Conservation (phyloP, 129 eudicot species). For the Lactuca saligna region DNA sequence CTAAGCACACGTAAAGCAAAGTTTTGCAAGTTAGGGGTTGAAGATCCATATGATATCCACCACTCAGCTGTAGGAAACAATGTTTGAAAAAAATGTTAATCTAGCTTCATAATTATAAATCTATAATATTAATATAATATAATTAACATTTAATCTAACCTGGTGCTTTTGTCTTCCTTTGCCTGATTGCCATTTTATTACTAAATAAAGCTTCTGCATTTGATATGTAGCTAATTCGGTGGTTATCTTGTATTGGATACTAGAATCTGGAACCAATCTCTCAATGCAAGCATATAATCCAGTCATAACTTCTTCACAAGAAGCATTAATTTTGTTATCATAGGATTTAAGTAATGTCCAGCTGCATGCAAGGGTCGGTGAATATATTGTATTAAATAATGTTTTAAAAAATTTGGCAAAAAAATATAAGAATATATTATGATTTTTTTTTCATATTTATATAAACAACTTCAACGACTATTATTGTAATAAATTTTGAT, state of each 20-base stretch:
- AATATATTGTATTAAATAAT: too few species aligned
- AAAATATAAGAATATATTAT: too few species aligned
- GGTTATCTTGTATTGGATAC: background rate
- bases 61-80: background rate
- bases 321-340: background rate
- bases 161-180: background rate
- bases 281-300: background rate
- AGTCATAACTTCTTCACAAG: background rate
- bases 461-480: too few species aligned
- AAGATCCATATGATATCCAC: slow-evolving; percentile 23
- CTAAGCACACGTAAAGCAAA: slow-evolving; percentile 26
- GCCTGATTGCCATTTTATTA: background rate
- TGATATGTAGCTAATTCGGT: background rate
- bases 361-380: background rate
- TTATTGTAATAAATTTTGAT: too few species aligned
- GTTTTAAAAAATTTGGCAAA: too few species aligned
- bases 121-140: too few species aligned
- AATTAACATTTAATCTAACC: background rate
- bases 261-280: background rate
- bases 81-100: background rate
- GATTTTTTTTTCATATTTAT: too few species aligned
- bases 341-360: background rate
- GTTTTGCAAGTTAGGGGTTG: background rate
- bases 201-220: background rate
- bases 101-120: too few species aligned